Conservation (phyloP, 1,284 basidiomycete species). For the Dichomitus squalens region DNA sequence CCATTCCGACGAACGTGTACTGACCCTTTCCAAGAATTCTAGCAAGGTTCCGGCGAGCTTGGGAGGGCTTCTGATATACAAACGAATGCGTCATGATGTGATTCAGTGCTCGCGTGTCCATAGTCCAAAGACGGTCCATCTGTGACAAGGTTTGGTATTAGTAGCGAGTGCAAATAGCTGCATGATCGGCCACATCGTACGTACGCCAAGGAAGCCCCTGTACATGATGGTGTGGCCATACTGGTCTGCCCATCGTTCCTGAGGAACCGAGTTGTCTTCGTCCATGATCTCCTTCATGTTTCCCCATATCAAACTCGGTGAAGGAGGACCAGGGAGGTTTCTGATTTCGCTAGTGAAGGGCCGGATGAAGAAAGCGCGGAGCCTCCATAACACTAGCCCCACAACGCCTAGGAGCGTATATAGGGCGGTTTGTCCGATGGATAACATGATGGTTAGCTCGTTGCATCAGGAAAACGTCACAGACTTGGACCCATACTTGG, state of each 20-base stretch:
- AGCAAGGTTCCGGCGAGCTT: constrained; percentile 24
- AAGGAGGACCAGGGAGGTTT: constrained; percentile 52
- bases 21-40: constrained; percentile 35
- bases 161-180: background rate
- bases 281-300: constrained; percentile 48
- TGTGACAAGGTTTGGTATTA: too few species aligned
- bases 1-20: background rate
- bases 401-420: background rate
- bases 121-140: constrained; percentile 44
- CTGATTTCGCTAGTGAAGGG: constrained; percentile 45
- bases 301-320: constrained; percentile 52
- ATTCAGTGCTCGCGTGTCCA: constrained; percentile 35
- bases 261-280: constrained; percentile 41
- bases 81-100: constrained; percentile 38
- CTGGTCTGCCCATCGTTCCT: constrained; percentile 56
- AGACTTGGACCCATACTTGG: too few species aligned
- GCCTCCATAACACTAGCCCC: constrained; percentile 10
- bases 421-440: background rate
- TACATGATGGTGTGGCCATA: constrained; percentile 57
- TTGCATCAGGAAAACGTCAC: too few species aligned
- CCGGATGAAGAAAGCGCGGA: constrained; percentile 6
- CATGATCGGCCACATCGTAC: constrained; percentile 17
- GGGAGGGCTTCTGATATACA: constrained; percentile 36
- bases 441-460: background rate
- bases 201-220: constrained; percentile 48